These are phyloP conservation scores for Pugionium cornutum DNA, from an alignment of 345 rosid species.

Conservation along the genomic window DNA sequence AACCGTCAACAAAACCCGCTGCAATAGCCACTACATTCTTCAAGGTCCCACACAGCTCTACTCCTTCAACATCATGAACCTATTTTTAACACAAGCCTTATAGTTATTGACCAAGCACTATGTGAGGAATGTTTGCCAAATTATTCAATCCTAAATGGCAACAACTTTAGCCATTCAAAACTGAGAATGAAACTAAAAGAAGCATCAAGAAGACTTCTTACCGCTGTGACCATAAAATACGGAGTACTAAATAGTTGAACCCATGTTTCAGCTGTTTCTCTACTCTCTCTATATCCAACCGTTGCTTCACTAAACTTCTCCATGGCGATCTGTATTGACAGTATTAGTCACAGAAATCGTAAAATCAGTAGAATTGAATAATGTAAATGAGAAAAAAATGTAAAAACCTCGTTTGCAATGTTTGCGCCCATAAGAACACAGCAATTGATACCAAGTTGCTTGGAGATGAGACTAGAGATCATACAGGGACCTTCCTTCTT, in stretches of 20 bases:
- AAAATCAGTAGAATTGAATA: neutral
- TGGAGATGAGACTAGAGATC: conserved; percentile 81
- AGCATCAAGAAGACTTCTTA: conserved; percentile 42
- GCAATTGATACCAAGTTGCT: conserved; percentile 70
- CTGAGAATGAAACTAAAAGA: neutral
- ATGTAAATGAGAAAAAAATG: neutral
- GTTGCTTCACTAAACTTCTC: conserved; percentile 98
- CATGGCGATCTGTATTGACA: conserved; percentile 64
- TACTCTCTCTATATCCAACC: conserved; percentile 73
- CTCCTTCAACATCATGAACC: conserved; percentile 96
- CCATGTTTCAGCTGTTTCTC: conserved; percentile 77
- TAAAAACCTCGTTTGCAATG: conserved; percentile 84
- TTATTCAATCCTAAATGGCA: neutral
- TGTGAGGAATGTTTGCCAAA: neutral
- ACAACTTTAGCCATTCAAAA: conserved; percentile 2
- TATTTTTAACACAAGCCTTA: conserved; percentile 33
- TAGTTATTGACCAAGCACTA: conserved; percentile 12
- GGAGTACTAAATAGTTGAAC: conserved; percentile 83
- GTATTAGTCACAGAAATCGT: conserved; percentile 9
- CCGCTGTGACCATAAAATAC: conserved; percentile 82
- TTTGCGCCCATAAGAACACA: conserved; percentile 97
- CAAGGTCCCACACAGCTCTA: conserved; percentile 92
- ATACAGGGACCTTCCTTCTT: conserved; percentile 92
- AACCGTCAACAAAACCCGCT: conserved; percentile 93
- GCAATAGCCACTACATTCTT: conserved; percentile 96